These are phyloP conservation scores for Paramecium primaurelia DNA, from an alignment of 73 alveolate genomes.

Conservation along the genomic window DNA sequence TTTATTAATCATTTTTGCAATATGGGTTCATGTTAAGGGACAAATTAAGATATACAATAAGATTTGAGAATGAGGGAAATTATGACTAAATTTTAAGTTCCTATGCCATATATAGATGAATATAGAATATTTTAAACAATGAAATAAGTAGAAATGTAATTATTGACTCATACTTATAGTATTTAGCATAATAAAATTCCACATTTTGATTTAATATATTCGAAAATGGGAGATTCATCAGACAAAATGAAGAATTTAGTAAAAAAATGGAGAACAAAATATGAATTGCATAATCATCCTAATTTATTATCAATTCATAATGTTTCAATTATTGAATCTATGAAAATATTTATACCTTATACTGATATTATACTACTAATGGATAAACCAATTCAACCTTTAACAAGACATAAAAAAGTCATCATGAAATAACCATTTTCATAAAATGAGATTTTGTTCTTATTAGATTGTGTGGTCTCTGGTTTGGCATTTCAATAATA, in stretches of 20 bases:
- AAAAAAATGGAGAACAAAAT: neutral
- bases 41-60: neutral
- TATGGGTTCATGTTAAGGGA: slow-evolving; percentile 1
- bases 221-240: neutral
- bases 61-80: neutral
- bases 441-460: neutral
- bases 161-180: neutral
- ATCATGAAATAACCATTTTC: neutral
- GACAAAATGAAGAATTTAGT: neutral
- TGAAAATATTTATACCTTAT: neutral
- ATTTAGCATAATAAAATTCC: neutral
- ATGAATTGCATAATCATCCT: neutral
- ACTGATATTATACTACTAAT: neutral
- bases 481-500: neutral
- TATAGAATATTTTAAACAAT: neutral
- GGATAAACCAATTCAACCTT: neutral
- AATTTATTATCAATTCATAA: neutral
- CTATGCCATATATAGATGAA: slow-evolving; percentile 1
- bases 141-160: neutral
- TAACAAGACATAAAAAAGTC: slow-evolving; percentile 13
- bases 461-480: neutral
- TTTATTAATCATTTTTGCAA: neutral
- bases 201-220: neutral
- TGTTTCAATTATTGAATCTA: neutral
- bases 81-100: neutral